Evolutionary conservation across 2,329 filamentous ascomycete genomes (phyloP).

Genomic region (Cercospora sesami): DNA sequence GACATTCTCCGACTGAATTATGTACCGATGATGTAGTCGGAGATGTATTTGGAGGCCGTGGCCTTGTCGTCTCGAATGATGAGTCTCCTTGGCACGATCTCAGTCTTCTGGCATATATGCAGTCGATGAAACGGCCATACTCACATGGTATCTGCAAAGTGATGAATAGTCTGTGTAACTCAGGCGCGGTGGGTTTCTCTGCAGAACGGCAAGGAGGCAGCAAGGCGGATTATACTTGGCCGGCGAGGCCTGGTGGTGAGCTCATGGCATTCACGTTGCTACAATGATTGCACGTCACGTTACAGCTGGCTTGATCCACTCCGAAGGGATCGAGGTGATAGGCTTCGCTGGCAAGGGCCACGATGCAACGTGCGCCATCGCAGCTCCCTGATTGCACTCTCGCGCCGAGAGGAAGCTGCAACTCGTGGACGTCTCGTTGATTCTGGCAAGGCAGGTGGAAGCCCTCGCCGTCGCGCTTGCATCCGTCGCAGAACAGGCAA

Average conservation of each 20-base stretch:
- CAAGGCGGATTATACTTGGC: background rate
- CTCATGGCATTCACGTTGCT: background rate
- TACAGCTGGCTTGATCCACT: background rate
- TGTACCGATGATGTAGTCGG: conserved; percentile 74
- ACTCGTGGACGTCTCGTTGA: background rate
- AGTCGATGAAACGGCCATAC: background rate
- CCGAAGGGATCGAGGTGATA: background rate
- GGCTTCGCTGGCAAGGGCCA: conserved; percentile 5
- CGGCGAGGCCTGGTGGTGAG: background rate
- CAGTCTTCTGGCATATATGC: background rate
- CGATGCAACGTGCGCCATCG: conserved; percentile 21
- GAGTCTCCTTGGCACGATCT: conserved; percentile 63
- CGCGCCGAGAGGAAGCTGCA: conserved; percentile 1
- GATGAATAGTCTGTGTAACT: background rate
- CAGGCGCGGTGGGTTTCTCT: background rate
- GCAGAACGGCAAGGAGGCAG: conserved; percentile 1
- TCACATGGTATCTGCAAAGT: conserved; percentile 20
- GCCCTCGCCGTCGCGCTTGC: background rate
- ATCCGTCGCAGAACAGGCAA: background rate
- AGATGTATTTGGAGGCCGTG: conserved; percentile 71
- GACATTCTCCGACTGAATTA: background rate
- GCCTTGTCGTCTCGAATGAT: conserved; percentile 75
- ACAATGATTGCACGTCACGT: conserved; percentile 13
- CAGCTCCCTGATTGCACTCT: conserved; percentile 15
- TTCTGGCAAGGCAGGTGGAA: background rate